These are phyloP conservation scores for Ceratocystis albifundus DNA, from an alignment of 2,329 filamentous ascomycete species.

Conservation along the genomic window DNA sequence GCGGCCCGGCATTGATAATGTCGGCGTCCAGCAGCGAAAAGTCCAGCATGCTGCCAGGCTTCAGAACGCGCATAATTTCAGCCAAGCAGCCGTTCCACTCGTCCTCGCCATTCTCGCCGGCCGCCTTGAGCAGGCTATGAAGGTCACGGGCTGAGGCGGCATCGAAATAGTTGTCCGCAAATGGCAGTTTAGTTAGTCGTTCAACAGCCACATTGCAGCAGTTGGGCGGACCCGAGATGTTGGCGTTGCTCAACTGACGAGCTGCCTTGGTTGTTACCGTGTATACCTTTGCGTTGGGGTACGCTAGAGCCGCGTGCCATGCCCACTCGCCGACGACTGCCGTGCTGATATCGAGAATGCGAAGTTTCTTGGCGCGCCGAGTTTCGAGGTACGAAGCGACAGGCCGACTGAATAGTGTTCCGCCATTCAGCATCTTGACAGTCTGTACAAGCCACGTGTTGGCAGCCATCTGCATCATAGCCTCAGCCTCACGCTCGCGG, in stretches of 20 bases:
- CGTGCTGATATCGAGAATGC: constrained; percentile 78
- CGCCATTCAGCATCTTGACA: constrained; percentile 50
- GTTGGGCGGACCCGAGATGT: constrained; percentile 73
- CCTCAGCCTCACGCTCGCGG: constrained; percentile 69
- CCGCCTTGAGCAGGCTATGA: constrained; percentile 69
- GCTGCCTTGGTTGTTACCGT: constrained; percentile 69
- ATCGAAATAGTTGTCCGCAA: constrained; percentile 76
- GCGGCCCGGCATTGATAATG: constrained; percentile 70
- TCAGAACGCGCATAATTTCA: constrained; percentile 83
- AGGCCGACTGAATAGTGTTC: constrained; percentile 52
- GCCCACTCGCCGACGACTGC: constrained; percentile 85
- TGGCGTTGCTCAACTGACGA: constrained; percentile 58
- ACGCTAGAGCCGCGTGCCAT: constrained; percentile 81
- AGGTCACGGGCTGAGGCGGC: constrained; percentile 81
- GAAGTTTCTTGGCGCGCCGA: constrained; percentile 34
- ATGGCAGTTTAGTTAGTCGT: constrained; percentile 69
- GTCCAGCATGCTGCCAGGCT: constrained; percentile 85
- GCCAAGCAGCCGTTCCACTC: constrained; percentile 78
- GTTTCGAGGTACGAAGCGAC: constrained; percentile 47
- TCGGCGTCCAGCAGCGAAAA: constrained; percentile 85
- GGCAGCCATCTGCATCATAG: constrained; percentile 57
- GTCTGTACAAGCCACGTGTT: constrained; percentile 52
- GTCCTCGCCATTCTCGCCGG: constrained; percentile 55
- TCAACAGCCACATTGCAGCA: constrained; percentile 73
- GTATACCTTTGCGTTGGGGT: constrained; percentile 74